phyloP scores from a whole-genome alignment of 2,329 filamentous ascomycete species.

The Neonectria coccinea region DNA sequence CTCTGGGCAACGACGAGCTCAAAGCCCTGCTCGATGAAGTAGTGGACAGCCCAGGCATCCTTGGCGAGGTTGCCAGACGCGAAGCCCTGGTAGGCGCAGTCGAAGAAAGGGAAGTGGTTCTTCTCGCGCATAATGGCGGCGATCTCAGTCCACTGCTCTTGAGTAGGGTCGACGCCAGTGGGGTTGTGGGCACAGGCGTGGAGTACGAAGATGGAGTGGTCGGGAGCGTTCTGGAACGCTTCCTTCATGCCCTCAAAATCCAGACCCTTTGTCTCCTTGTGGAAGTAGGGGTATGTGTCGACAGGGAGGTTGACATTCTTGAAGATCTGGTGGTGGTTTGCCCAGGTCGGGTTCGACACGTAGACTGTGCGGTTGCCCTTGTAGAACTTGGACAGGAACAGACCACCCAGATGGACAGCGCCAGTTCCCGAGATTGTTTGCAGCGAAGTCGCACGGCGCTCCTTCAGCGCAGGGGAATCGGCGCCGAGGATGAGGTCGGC shows the following conservation, averaged over 20 bases:
- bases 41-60: constrained; percentile 92
- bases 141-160: constrained; percentile 94
- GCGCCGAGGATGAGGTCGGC: constrained; percentile 88
- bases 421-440: constrained; percentile 99
- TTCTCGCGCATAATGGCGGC: constrained; percentile 80
- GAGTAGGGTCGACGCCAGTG: constrained; percentile 93
- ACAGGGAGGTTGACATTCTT: constrained; percentile 84
- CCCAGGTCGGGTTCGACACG: constrained; percentile 96
- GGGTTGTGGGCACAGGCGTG: constrained; percentile 99
- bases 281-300: constrained; percentile 94
- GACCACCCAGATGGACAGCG: constrained; percentile 90
- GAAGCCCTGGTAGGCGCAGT: constrained; percentile 97
- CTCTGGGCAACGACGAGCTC: constrained; percentile 90
- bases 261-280: constrained; percentile 86
- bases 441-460: constrained; percentile 83
- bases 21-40: constrained; percentile 94
- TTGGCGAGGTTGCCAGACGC: constrained; percentile 88
- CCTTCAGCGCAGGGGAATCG: constrained; percentile 82
- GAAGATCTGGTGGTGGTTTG: constrained; percentile 99
- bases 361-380: constrained; percentile 80
- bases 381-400: constrained; percentile 96
- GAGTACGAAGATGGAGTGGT: constrained; percentile 86
- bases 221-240: constrained; percentile 76
- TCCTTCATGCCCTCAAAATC: constrained; percentile 91
- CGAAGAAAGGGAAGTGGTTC: constrained; percentile 97